Evolutionary conservation across 192 early-diverging fungal genomes (phyloP), one percentile per base, ranked within the genome.

Genomic region (Rhizoclosmatium sp.): DNA sequence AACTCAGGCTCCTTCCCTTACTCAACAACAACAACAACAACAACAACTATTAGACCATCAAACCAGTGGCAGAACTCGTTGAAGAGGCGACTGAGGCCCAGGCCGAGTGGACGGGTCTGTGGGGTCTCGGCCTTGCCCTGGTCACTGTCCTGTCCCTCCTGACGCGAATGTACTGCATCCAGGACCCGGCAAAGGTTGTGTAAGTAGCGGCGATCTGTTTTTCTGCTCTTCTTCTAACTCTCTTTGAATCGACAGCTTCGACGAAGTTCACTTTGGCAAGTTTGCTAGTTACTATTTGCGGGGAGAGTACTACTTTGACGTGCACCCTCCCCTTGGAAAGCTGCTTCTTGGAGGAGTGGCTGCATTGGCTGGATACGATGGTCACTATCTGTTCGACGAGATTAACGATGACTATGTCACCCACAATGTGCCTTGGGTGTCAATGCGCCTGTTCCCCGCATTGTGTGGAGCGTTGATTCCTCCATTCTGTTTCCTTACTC

Each of bases 211-310:
- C 12, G 40, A 49, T 21, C 21, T 75, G n/a, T 31, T 66, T 47
- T 71, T 23, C 45, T 41, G 2, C 48, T 41, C 59, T 14, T 0
- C 47, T 12, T 54, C 16, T 54, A 54, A 54, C 51, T 54, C 10
- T 45, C 75, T 16, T 16, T 65, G n/a, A 23, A n/a, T 19, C 4
- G 41, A 14, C 71, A 94, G 94, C 0, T 99, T 99, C 82, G 98
- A 99, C 82, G 98, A 99, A 80, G 97, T 98, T 7, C 98, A 99
- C 82, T 99, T 99, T 89, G 98, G 98, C 65, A 99, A 99, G 82
- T 99, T 99, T 80, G 96, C 96, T 19, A 91, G 91, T 19, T 97
- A 93, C 87, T 99, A 99, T 72, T 80, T 99, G 46, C 89, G 91
- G 10, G 83, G 95, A 10, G 86, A 90, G 41, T 99, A 96, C 86